phyloP scores from a whole-genome alignment of 2,329 filamentous ascomycete species.

The Colletotrichum ledebouriae region DNA sequence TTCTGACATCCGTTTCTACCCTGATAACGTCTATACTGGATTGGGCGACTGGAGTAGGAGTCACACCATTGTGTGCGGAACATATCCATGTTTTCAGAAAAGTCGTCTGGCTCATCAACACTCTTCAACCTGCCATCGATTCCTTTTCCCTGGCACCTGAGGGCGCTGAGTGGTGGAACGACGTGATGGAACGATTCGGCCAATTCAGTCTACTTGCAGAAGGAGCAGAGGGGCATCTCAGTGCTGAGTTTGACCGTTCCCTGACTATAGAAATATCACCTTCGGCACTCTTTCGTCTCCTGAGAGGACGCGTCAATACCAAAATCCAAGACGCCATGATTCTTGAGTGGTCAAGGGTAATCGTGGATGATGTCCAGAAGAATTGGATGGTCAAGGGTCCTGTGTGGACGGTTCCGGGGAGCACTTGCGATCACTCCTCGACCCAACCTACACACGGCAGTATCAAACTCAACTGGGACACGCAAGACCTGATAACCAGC shows the following conservation, averaged over 20 bases:
- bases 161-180: conserved; percentile 20
- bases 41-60: conserved; percentile 42
- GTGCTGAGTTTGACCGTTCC: conserved; percentile 8
- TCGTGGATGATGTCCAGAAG: conserved; percentile 59
- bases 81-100: conserved; percentile 47
- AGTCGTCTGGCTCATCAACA: conserved; percentile 41
- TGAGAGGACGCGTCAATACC: conserved; percentile 9
- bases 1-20: conserved; percentile 49
- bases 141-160: conserved; percentile 35
- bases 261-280: conserved; percentile 13
- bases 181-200: conserved; percentile 21
- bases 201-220: conserved; percentile 27
- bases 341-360: conserved; percentile 57
- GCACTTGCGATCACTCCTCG: conserved; percentile 50
- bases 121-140: conserved; percentile 43
- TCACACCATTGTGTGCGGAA: conserved; percentile 33
- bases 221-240: conserved; percentile 36
- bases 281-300: conserved; percentile 44
- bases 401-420: conserved; percentile 55
- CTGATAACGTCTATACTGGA: conserved; percentile 44
- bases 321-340: conserved; percentile 49
- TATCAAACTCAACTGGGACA: conserved; percentile 50
- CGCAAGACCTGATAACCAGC: conserved; percentile 48
- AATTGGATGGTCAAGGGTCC: conserved; percentile 57
- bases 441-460: conserved; percentile 55